These are phyloP conservation scores for Ploettnerulaceae sp. DNA, from an alignment of 2,329 filamentous ascomycete genomes.

Conservation along the genomic window DNA sequence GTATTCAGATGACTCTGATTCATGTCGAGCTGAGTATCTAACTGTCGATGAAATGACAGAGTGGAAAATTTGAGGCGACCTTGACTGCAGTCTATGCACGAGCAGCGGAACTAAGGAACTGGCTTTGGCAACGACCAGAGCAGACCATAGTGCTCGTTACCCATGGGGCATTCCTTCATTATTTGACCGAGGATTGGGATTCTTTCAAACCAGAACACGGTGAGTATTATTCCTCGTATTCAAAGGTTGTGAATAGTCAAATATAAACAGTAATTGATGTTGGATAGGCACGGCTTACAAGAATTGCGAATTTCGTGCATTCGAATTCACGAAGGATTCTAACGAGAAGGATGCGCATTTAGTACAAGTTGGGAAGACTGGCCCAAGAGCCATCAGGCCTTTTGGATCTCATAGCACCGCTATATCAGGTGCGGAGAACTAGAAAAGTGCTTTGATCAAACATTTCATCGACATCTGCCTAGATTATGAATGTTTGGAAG, in stretches of 20 bases:
- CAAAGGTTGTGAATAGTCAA: not conserved
- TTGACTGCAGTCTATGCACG: constrained; percentile 12
- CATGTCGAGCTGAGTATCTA: not conserved
- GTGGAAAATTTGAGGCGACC: constrained; percentile 18
- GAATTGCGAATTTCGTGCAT: constrained; percentile 18
- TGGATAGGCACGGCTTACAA: constrained; percentile 16
- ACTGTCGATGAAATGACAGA: constrained; percentile 6
- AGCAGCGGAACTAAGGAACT: constrained; percentile 15
- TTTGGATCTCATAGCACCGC: constrained; percentile 13
- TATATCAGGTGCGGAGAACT: constrained; percentile 15
- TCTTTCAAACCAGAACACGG: constrained; percentile 10
- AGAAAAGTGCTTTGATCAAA: no score
- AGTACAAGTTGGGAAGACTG: constrained; percentile 13
- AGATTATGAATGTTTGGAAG: no score
- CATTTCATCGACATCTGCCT: no score
- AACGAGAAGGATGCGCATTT: constrained; percentile 17
- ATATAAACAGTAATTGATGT: not conserved
- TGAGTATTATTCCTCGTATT: not conserved
- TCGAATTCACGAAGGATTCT: constrained; percentile 18
- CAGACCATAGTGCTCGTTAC: constrained; percentile 18
- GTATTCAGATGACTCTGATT: constrained; percentile 1
- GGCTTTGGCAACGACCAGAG: constrained; percentile 18
- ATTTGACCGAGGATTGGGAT: constrained; percentile 20
- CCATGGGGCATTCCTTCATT: constrained; percentile 21
- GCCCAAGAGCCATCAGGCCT: constrained; percentile 6